Evolutionary conservation across 192 early-diverging fungal species (phyloP).

Genomic region (Coemansia sp.): DNA sequence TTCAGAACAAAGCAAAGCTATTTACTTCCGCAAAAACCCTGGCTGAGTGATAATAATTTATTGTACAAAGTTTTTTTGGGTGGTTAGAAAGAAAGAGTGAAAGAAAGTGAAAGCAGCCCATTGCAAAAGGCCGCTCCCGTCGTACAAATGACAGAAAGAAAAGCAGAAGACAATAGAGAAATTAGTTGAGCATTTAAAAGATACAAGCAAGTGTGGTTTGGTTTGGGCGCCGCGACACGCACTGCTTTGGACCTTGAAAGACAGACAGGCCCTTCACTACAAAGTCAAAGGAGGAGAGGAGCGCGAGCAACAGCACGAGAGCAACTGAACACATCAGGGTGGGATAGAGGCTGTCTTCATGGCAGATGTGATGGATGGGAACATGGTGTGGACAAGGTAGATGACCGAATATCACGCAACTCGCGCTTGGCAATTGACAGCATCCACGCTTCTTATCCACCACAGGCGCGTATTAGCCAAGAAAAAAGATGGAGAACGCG

Average conservation of each 20-base stretch:
- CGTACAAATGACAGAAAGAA: slow-evolving; percentile 7
- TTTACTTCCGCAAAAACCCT: neutral
- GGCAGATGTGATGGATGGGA: neutral
- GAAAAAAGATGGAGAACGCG: neutral
- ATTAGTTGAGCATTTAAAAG: neutral
- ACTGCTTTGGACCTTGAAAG: neutral
- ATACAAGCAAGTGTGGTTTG: neutral
- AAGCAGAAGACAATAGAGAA: neutral
- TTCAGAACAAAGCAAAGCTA: neutral
- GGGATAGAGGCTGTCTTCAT: neutral
- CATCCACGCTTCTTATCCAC: no score
- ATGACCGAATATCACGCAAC: neutral
- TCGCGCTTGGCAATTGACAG: no score
- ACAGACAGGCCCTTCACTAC: no score
- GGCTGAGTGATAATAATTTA: slow-evolving; percentile 14
- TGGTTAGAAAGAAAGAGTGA: neutral
- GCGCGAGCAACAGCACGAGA: neutral
- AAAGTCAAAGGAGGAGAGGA: neutral
- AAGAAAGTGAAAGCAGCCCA: no score
- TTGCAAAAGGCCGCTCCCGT: no score
- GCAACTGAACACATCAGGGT: neutral
- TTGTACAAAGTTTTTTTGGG: slow-evolving; percentile 40
- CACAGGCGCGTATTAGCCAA: no score
- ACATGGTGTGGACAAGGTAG: neutral
- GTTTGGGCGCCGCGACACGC: no score